Percentiles rank a stretch among this genome's conserved stretches.
phyloP scores from a whole-genome alignment of 2,329 filamentous ascomycete genomes.

The Hirsutella rhossiliensis region DNA sequence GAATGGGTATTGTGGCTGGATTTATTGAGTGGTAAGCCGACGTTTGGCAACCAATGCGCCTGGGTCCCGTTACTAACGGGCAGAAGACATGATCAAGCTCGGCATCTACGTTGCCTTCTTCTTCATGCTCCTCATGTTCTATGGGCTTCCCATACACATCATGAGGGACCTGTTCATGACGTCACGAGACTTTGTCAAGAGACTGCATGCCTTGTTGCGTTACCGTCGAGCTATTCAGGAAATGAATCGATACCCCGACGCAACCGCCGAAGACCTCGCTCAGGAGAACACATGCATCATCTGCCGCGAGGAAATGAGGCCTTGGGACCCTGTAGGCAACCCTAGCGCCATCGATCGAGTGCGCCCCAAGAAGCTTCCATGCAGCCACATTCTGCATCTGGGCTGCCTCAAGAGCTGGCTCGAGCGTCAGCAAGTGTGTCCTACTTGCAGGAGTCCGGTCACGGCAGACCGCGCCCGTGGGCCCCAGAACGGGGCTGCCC shows the following conservation, averaged over 20 bases:
- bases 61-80: conserved; percentile 3
- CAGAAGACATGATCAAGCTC: conserved; percentile 75
- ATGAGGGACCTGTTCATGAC: conserved; percentile 93
- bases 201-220: conserved; percentile 75
- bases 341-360: conserved; percentile 69
- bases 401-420: conserved; percentile 94
- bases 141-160: conserved; percentile 92
- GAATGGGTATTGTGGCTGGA: conserved; percentile 86
- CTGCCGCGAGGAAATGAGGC: conserved; percentile 88
- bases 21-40: conserved; percentile 60
- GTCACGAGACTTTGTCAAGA: conserved; percentile 78
- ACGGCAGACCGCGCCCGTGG: conserved; percentile 16
- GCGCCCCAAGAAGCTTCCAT: conserved; percentile 90
- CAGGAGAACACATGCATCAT: conserved; percentile 95
- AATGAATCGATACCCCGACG: conserved; percentile 92
- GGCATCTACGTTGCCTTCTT: conserved; percentile 87
- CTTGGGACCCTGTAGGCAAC: conserved; percentile 50
- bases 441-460: conserved; percentile 81
- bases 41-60: conserved; percentile 1
- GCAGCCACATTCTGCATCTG: conserved; percentile 89
- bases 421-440: conserved; percentile 92
- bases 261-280: conserved; percentile 71
- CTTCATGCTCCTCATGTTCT: conserved; percentile 83
- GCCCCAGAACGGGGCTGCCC: conserved; percentile 14
- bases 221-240: conserved; percentile 87